These are phyloP conservation scores for Dendryphion nanum DNA, from an alignment of 2,329 filamentous ascomycete genomes.

Conservation along the genomic window DNA sequence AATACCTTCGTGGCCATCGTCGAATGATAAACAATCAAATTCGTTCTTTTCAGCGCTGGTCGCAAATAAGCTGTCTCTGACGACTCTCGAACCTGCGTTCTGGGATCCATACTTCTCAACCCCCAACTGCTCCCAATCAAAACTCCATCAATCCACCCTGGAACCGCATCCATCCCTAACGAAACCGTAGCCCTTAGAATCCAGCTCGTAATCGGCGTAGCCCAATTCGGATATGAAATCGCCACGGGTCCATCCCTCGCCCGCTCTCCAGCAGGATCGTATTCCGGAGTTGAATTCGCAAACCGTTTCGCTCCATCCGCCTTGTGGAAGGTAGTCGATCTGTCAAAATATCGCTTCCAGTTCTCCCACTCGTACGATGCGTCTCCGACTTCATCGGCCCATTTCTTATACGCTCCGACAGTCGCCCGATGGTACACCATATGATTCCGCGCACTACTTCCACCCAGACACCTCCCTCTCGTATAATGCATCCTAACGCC, in stretches of 20 bases:
- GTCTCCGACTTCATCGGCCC: conserved; percentile 26
- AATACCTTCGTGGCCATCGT: conserved; percentile 55
- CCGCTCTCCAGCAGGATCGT: conserved; percentile 11
- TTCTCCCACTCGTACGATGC: conserved; percentile 21
- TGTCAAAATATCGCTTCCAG: conserved; percentile 21
- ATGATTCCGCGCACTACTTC: conserved; percentile 17
- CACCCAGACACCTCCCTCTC: conserved; percentile 24
- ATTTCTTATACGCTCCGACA: conserved; percentile 15
- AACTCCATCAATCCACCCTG: conserved; percentile 13
- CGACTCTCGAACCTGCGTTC: conserved; percentile 11
- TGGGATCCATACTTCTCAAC: conserved; percentile 8
- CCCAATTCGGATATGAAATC: conserved; percentile 20
- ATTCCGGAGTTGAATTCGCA: conserved; percentile 21
- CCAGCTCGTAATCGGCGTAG: conserved; percentile 14
- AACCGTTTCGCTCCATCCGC: conserved; percentile 17
- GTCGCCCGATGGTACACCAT: conserved; percentile 19
- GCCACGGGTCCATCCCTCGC: conserved; percentile 12
- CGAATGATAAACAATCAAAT: conserved; percentile 56
- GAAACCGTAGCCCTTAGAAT: conserved; percentile 10
- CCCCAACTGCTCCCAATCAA: conserved; percentile 16
- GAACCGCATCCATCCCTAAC: conserved; percentile 14
- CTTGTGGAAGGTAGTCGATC: conserved; percentile 23
- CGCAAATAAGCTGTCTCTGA: conserved; percentile 17
- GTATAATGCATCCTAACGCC: conserved; percentile 19
- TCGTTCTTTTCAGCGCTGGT: conserved; percentile 8